Conservation (phyloP, 768 basidiomycete species). For the Lactifluus pinguis region DNA sequence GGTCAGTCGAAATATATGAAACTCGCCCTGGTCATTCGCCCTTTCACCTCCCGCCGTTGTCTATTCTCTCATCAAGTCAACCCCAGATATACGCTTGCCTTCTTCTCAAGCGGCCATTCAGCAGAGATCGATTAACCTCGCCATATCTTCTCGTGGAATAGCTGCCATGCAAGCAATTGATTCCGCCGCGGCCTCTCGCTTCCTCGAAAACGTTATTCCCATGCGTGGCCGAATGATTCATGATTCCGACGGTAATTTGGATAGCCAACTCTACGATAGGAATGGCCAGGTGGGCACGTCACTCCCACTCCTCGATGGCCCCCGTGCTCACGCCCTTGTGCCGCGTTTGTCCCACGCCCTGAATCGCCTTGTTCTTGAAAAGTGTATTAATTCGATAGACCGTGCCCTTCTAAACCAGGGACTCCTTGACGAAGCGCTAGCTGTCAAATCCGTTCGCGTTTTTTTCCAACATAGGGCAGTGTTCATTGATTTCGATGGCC, state of each 20-base stretch:
- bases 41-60: neutral
- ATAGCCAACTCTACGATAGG: slow-evolving; percentile 84
- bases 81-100: slow-evolving; percentile 62
- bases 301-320: slow-evolving; percentile 6
- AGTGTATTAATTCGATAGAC: slow-evolving; percentile 95
- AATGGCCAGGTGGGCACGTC: slow-evolving; percentile 64
- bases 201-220: slow-evolving; percentile 76
- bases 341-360: slow-evolving; percentile 23
- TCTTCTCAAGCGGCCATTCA: slow-evolving; percentile 54
- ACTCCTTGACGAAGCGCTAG: slow-evolving; percentile 69
- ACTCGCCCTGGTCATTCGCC: slow-evolving; percentile 54
- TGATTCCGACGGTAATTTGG: slow-evolving; percentile 53
- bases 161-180: slow-evolving; percentile 80
- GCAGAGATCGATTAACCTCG: slow-evolving; percentile 92
- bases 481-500: slow-evolving; percentile 64
- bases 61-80: neutral
- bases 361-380: slow-evolving; percentile 22
- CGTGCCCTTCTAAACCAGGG: slow-evolving; percentile 79
- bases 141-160: slow-evolving; percentile 89
- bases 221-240: slow-evolving; percentile 98
- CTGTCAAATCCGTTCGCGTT: slow-evolving; percentile 50
- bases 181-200: slow-evolving; percentile 53
- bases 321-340: slow-evolving; percentile 19
- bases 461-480: slow-evolving; percentile 79
- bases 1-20: slow-evolving; percentile 76